phyloP scores from a whole-genome alignment of 2,329 filamentous ascomycete genomes.

The Trichoderma sp. region DNA sequence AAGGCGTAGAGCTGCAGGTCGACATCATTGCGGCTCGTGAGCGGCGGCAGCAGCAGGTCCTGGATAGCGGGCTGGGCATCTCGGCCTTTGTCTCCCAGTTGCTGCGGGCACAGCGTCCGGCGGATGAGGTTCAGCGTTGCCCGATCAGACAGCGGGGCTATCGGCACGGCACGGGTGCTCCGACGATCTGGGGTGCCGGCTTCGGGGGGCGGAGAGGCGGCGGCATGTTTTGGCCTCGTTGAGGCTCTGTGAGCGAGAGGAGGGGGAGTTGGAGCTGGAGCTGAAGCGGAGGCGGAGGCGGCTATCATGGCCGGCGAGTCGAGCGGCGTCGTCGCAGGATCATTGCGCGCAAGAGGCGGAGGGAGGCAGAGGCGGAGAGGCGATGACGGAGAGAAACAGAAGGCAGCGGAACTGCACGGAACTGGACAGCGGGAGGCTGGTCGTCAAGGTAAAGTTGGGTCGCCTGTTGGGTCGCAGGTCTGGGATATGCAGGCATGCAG shows the following conservation, averaged over 20 bases:
- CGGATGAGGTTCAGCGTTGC: conserved; percentile 80
- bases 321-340: conserved; percentile 20
- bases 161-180: conserved; percentile 33
- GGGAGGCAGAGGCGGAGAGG: not conserved
- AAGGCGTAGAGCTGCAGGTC: conserved; percentile 92
- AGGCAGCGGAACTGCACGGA: not conserved
- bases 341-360: conserved; percentile 27
- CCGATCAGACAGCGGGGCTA: conserved; percentile 66
- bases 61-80: conserved; percentile 59
- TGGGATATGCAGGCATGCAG: conserved; percentile 19
- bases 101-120: conserved; percentile 76
- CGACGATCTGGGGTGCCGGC: conserved; percentile 31
- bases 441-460: conserved; percentile 24
- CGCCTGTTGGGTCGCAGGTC: conserved; percentile 22
- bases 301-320: conserved; percentile 32
- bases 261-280: conserved; percentile 9
- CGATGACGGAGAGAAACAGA: not conserved
- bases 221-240: conserved; percentile 19
- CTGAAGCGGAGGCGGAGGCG: conserved; percentile 18
- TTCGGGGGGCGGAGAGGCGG: conserved; percentile 17
- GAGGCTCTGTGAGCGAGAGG: conserved; percentile 18
- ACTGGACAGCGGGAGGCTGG: not conserved
- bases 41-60: conserved; percentile 78
- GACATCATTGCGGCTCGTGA: conserved; percentile 92
- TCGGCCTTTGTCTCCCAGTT: conserved; percentile 55